Conservation (phyloP, 805 yeast genomes). For the Saccharomycopsis synnaedendra region DNA sequence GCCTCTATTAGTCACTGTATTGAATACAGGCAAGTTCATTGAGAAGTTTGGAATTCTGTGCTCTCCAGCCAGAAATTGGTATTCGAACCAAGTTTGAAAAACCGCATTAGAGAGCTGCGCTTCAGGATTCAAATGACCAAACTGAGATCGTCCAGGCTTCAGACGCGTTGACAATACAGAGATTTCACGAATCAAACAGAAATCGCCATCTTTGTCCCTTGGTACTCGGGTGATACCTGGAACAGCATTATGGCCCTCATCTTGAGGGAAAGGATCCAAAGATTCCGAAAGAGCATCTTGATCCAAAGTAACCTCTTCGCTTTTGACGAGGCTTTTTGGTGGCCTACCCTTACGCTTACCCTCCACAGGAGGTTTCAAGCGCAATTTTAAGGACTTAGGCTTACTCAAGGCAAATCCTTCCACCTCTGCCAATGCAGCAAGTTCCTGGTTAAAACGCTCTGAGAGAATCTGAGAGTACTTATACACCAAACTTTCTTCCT, state of each 20-base stretch:
- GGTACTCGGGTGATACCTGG: conserved; percentile 11
- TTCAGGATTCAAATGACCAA: conserved; percentile 18
- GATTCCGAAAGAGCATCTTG: conserved; percentile 10
- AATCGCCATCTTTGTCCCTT: conserved; percentile 9
- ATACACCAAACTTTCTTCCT: conserved; percentile 57
- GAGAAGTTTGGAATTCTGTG: conserved; percentile 29
- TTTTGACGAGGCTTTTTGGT: not conserved
- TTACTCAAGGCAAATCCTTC: not conserved
- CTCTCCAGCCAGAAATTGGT: conserved; percentile 26
- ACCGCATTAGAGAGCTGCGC: conserved; percentile 17
- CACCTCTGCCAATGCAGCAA: conserved; percentile 19
- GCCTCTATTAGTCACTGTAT: conserved; percentile 25
- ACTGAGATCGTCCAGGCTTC: conserved; percentile 16
- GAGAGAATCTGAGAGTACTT: conserved; percentile 58
- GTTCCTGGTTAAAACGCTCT: conserved; percentile 34
- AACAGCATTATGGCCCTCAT: conserved; percentile 6
- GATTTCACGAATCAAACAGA: conserved; percentile 4
- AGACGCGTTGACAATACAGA: conserved; percentile 15
- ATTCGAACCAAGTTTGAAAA: conserved; percentile 26
- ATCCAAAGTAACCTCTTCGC: not conserved
- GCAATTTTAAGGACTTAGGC: not conserved
- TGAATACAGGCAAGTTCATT: conserved; percentile 31
- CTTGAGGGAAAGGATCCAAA: conserved; percentile 9
- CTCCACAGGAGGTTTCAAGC: not conserved
- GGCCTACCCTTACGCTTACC: not conserved